Base-by-base conservation (phyloP, 192 early-diverging fungal species). In the Funneliformis geosporum region DNA sequence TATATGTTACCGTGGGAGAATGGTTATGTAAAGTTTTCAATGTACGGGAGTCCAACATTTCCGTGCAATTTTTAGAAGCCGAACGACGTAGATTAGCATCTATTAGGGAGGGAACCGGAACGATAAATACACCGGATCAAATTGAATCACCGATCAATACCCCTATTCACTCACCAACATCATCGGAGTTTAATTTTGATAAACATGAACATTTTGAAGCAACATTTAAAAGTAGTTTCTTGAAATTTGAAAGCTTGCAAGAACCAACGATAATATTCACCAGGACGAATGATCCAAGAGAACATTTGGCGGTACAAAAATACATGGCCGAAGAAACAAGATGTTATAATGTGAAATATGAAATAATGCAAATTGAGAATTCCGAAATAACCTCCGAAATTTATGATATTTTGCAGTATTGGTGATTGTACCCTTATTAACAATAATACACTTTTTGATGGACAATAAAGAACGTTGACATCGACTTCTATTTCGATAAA, bases 1-100 rank as follows among this genome's bases (percentile, higher is more conserved):
- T 74, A 88, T 92, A 76, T 81, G 94, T 9, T 23, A 75, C 18
- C 5, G n/a, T 60, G 25, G 42, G 38, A 4, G 38, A 18, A 25
- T 61, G 73, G 55, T 23, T 61, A 10, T 44, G 25, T n/a, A 47
- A 42, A 44, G n/a, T 43, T 61, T 27, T 12, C 21, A 44, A 61
- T 75, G 27, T 14, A 14, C 2, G 21, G 23, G 25, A 25, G 16
- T 25, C 12, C 9, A 39, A 75, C 2, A 44, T 47, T n/a, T 3
- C 70, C 14, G 4, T 4, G 14, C 33, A 72, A 10, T 72, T 72
- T 28, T 10, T 12, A 25, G 25, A 27, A 46, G 70, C 70, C 21
- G 70, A 72, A 50, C 23, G 25, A 42, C 12, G 64, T 14, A 65
- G 27, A 7, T 28, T 8, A 44, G 28, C 16, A 47, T 11, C 39